Evolutionary conservation across 257 asterid species (phyloP), one percentile per base, ranked within the genome.

Genomic region (Petrea volubilis): DNA sequence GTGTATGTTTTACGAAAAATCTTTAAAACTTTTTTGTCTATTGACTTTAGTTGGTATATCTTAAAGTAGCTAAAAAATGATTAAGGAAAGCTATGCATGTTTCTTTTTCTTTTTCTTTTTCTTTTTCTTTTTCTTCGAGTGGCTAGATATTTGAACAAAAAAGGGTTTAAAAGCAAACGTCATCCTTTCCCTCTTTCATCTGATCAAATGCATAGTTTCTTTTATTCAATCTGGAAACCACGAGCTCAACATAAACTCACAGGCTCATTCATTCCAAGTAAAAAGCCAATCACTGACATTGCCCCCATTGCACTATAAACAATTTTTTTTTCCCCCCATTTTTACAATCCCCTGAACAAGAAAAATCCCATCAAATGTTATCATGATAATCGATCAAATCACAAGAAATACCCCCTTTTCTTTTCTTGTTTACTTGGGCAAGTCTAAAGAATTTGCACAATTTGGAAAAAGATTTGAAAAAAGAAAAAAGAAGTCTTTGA

Each of bases 231-330:
- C 6, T 9, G 69, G 63, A 50, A 64, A 18, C 66, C 49, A 72
- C 59, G 72, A 63, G 77, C 77, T 38, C 58, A 7, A 29, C 58
- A 72, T 52, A 23, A 62, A 40, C 38, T 73, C 71, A 53, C 23
- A 14, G 21, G 27, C 59, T 23, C 67, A 18, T 70, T 55, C 74
- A 44, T 68, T 68, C 74, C 34, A 17, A 53, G 62, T 17, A 11
- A 67, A 63, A 67, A 52, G 47, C 50, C 18, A 51, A 53, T 34
- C 52, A 49, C 34, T 67, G 61, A 50, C 58, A 24, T 12, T 18
- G 24, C 18, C 14, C 51, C n/a, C 40, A 64, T 43, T 64, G 70
- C 69, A 25, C 24, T 23, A 25, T 61, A 36, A 1, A 1, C 68
- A 31, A 0, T 31, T 59, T 59, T 24, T 40, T 56, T 40, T 38